Base-by-base conservation (phyloP, 2,329 filamentous ascomycete genomes). In the Tolypocladium nubicola region DNA sequence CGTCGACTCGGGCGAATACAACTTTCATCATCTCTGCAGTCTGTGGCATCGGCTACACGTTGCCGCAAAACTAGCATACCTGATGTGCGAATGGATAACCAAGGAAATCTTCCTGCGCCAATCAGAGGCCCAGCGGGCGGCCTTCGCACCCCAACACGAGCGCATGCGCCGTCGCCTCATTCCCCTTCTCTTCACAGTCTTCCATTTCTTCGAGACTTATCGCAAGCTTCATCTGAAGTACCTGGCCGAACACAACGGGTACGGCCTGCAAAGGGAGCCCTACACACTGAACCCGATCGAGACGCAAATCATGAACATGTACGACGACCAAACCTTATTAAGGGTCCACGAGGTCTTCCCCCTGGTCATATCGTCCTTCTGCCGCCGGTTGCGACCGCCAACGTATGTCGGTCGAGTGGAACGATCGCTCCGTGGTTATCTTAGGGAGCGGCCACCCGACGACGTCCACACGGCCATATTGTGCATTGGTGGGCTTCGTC, bases 151-250 rank as follows among this genome's bases (percentile, higher is more conserved):
- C 1, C 83, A 86, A 65, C 75, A 78, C 60, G 80, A 83, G 67
- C 77, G 84, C 16, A 86, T 87, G 84, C 80, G 83, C 53, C 80
- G 82, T 59, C 78, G 84, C 54, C 71, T 87, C 10, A 84, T 85
- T 57, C 84, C 84, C 1, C 67, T 86, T 9, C 74, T 87, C 19
- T 86, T 87, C 62, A 85, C 83, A 14, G 74, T 85, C 30, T 86
- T 86, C 61, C 84, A 87, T 66, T 87, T 87, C 65, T 86, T 87
- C 65, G 84, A 87, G 66, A 83, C 76, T 1, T 86, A 85, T 64
- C 79, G 84, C 58, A 77, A 75, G 43, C 71, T 84, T 3, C 82
- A 86, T 62, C 67, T 85, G 9, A 71, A 82, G 61, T 81, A 82
- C 59, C 75, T 87, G 30, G 71, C 73, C 53, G 73, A 80, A 53